These are phyloP conservation scores for Suhomyces sp. DNA, from an alignment of 805 yeast species.

Conservation along the genomic window DNA sequence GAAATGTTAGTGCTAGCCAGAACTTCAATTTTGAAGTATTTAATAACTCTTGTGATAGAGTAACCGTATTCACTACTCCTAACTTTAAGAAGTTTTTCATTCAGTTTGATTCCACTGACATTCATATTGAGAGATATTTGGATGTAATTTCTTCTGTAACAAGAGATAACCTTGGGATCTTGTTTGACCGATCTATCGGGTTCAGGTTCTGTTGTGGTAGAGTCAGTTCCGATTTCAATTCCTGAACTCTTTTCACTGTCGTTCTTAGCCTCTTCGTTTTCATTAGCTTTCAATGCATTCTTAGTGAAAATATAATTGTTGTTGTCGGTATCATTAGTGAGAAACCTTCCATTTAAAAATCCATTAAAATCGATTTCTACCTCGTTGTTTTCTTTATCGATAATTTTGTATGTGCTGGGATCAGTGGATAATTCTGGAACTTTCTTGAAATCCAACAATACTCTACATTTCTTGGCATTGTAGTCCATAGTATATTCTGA, in stretches of 20 bases:
- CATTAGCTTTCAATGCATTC: constrained; percentile 4
- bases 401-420: constrained; percentile 17
- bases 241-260: not conserved
- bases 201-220: no score
- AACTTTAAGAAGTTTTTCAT: constrained; percentile 28
- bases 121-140: constrained; percentile 33
- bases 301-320: constrained; percentile 25
- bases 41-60: constrained; percentile 35
- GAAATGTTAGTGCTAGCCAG: constrained; percentile 36
- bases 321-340: constrained; percentile 42
- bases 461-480: constrained; percentile 23
- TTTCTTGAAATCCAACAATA: constrained; percentile 29
- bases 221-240: no score
- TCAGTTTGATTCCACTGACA: constrained; percentile 23
- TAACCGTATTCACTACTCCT: constrained; percentile 38
- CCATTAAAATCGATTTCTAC: constrained; percentile 30
- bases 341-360: constrained; percentile 43
- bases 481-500: constrained; percentile 26
- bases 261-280: not conserved
- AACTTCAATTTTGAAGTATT: constrained; percentile 38
- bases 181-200: constrained; percentile 11
- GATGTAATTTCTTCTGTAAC: constrained; percentile 46
- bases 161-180: constrained; percentile 41
- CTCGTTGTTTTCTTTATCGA: constrained; percentile 30
- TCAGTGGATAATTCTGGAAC: constrained; percentile 13